Base-by-base conservation (phyloP, 2,329 filamentous ascomycete species). In the Plectosphaerella plurivora region DNA sequence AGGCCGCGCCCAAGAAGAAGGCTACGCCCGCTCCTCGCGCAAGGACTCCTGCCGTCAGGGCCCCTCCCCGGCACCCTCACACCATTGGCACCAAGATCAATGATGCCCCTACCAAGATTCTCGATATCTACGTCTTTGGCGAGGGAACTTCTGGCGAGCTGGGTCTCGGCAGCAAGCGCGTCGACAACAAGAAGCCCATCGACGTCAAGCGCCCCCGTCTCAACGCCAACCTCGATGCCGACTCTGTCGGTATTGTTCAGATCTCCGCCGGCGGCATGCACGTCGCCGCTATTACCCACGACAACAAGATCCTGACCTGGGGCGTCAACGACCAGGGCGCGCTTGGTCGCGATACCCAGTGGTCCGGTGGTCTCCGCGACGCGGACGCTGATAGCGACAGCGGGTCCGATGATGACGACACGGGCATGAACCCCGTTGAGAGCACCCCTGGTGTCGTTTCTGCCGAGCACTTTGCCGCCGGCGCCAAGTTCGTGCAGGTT, bases 241-340 rank as follows among this genome's bases (percentile, higher is more conserved):
- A 78, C 55, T 72, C 73, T 37, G 78, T 85, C 51, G 82, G 84
- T 45, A 83, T 94, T 36, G 88, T 94, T 3, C 84, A 89, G 68
- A 70, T 95, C 53, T 84, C 88, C 49, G 84, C 86, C 55, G 90
- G 90, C 55, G 89, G 89, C 52, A 93, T 95, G 89, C 90, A 95
- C 70, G 84, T 79, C 50, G 75, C 88, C 56, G 89, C 86, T 3
- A 73, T 94, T 50, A 93, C 90, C 48, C 80, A 85, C 59, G 87
- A 93, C 68, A 90, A 91, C 75, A 86, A 85, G 71, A 88, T 95
- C 60, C 73, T 91, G 51, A 91, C 88, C 25, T 95, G 90, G 90
- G 90, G 90, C 51, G 89, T 94, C 60, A 94, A 94, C 65, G 90
- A 95, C 64, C 85, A 91, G 63, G 87, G 88, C 57, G 88, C 90